Percentiles rank a stretch among this genome's conserved stretches.
These are phyloP conservation scores for Entomortierella lignicola DNA, from an alignment of 192 early-diverging fungal species.

Conservation along the genomic window DNA sequence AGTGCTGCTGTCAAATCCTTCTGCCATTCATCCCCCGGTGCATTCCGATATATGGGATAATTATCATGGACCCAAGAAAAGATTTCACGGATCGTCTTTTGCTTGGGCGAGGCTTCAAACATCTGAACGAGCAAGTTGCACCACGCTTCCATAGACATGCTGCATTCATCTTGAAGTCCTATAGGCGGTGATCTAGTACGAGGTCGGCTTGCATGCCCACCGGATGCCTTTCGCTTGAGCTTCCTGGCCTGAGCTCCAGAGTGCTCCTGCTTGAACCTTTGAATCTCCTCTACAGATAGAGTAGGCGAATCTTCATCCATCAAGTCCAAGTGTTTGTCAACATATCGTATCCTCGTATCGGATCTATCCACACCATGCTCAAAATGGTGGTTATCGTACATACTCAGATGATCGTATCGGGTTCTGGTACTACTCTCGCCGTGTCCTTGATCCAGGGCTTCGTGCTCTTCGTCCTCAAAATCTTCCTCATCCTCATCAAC, in stretches of 20 bases:
- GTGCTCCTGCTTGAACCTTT: constrained; percentile 43
- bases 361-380: constrained; percentile 20
- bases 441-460: constrained; percentile 9
- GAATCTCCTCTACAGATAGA: constrained; percentile 42
- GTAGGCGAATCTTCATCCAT: constrained; percentile 46
- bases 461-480: constrained; percentile 24
- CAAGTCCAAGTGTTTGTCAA: constrained; percentile 33
- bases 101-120: constrained; percentile 57
- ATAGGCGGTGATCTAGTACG: constrained; percentile 36
- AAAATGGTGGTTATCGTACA: constrained; percentile 4
- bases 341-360: constrained; percentile 42
- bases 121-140: constrained; percentile 53
- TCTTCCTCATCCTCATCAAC: constrained; percentile 41
- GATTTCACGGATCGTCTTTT: constrained; percentile 59
- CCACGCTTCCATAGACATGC: constrained; percentile 58
- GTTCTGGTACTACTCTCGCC: constrained; percentile 9
- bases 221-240: constrained; percentile 38
- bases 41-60: constrained; percentile 55
- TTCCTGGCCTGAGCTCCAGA: constrained; percentile 32
- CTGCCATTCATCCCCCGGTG: constrained; percentile 54
- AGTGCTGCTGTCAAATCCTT: constrained; percentile 45
- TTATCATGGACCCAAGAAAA: constrained; percentile 55
- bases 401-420: constrained; percentile 1
- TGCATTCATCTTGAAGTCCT: constrained; percentile 44
- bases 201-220: constrained; percentile 33